These are phyloP conservation scores for Xylariaceae sp. DNA, from an alignment of 2,329 filamentous ascomycete genomes.

Conservation along the genomic window DNA sequence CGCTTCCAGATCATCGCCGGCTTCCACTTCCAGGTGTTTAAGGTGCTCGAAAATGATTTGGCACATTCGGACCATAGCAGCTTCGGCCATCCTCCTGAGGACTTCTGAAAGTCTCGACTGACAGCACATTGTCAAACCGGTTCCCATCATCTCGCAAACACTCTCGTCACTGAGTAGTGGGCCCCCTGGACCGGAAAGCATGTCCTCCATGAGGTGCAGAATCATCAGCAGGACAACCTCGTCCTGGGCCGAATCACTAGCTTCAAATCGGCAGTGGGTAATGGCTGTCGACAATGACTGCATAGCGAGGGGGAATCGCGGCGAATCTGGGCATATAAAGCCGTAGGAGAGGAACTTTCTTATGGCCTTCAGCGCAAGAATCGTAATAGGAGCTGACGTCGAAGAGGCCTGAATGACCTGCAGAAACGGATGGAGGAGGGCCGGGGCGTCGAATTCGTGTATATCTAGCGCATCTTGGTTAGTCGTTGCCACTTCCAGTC, in stretches of 20 bases:
- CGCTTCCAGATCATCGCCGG: constrained; percentile 59
- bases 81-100: constrained; percentile 83
- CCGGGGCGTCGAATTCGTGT: constrained; percentile 78
- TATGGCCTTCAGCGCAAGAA: constrained; percentile 85
- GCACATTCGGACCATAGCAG: constrained; percentile 98
- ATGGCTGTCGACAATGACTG: constrained; percentile 91
- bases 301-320: constrained; percentile 87
- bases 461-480: constrained; percentile 58
- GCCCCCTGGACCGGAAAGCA: constrained; percentile 90
- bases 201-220: constrained; percentile 94
- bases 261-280: constrained; percentile 95
- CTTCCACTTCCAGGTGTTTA: constrained; percentile 77
- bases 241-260: constrained; percentile 88
- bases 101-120: constrained; percentile 88
- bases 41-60: constrained; percentile 95
- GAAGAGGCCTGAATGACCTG: constrained; percentile 96
- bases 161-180: constrained; percentile 95
- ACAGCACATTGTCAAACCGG: constrained; percentile 93
- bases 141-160: constrained; percentile 99
- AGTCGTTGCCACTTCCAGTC: constrained; percentile 17
- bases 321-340: constrained; percentile 76
- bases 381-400: constrained; percentile 93
- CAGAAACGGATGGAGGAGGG: constrained; percentile 86
- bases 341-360: constrained; percentile 97
- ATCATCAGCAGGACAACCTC: constrained; percentile 94